phyloP scores from a whole-genome alignment of 116 monocot species.

The Zostera marina region DNA sequence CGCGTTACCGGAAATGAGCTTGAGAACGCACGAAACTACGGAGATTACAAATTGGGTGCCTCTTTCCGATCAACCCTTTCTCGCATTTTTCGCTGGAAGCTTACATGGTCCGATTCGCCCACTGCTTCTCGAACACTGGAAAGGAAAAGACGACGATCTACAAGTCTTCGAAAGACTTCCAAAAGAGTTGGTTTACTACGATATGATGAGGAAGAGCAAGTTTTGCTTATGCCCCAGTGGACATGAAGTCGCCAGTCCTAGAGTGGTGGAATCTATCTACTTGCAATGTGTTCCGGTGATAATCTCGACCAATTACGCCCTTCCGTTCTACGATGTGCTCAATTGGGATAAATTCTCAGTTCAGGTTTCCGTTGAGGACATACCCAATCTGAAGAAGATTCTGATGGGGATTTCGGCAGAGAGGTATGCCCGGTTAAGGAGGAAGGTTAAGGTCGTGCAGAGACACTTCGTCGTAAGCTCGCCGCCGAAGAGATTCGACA shows the following conservation, averaged over 20 bases:
- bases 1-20: conserved; percentile 67
- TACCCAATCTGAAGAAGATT: conserved; percentile 48
- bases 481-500: conserved; percentile 44
- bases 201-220: conserved; percentile 31
- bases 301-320: conserved; percentile 35
- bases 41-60: not conserved
- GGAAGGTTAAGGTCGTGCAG: conserved; percentile 36
- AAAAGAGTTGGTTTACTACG: conserved; percentile 19
- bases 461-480: conserved; percentile 44
- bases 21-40: conserved; percentile 16
- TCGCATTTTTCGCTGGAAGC: conserved; percentile 79
- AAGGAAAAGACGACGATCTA: conserved; percentile 22
- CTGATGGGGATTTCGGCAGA: conserved; percentile 29
- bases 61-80: conserved; percentile 15
- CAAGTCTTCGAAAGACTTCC: conserved; percentile 39
- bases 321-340: conserved; percentile 54
- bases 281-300: conserved; percentile 47
- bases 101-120: conserved; percentile 57
- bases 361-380: conserved; percentile 23
- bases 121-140: conserved; percentile 44
- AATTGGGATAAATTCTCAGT: conserved; percentile 60
- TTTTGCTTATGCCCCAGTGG: conserved; percentile 92
- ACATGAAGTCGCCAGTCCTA: conserved; percentile 81
- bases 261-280: conserved; percentile 69
- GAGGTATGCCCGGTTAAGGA: conserved; percentile 59